Evolutionary conservation across 2,329 filamentous ascomycete genomes (phyloP).

Genomic region (Fusarium agapanthi): DNA sequence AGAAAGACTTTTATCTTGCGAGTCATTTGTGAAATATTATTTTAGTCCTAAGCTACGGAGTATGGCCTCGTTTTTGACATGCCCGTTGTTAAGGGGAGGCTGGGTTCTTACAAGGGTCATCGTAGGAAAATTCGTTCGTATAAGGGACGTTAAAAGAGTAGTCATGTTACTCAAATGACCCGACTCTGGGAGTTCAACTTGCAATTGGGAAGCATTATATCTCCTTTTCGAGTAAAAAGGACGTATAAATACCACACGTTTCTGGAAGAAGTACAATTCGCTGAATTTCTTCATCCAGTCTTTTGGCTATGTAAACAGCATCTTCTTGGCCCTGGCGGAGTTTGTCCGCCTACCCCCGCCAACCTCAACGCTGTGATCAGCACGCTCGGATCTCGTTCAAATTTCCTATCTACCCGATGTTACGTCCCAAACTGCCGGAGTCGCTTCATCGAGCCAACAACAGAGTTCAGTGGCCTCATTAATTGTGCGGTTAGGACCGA

Average conservation of each 20-base stretch:
- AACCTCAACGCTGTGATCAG: background rate
- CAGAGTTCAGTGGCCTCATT: no score
- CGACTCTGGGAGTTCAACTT: background rate
- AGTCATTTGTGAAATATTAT: slow-evolving; percentile 15
- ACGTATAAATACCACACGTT: no score
- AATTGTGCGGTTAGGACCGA: background rate
- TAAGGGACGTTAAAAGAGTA: no score
- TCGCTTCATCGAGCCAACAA: background rate
- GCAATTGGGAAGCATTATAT: no score
- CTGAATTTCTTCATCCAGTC: background rate
- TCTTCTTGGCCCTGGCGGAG: background rate
- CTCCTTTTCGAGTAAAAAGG: no score
- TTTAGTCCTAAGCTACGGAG: background rate
- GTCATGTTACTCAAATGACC: background rate
- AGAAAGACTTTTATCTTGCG: slow-evolving; percentile 17
- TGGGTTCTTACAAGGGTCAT: background rate
- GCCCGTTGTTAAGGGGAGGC: background rate
- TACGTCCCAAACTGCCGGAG: background rate
- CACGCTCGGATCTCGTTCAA: background rate
- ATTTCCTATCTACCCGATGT: background rate
- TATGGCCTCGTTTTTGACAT: background rate
- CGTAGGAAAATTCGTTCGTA: background rate
- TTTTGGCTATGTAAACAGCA: background rate
- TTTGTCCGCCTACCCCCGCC: background rate
- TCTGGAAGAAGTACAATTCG: no score